Evolutionary conservation across 495 filamentous ascomycete species (phyloP).

Genomic region (Wilcoxina mikolae): DNA sequence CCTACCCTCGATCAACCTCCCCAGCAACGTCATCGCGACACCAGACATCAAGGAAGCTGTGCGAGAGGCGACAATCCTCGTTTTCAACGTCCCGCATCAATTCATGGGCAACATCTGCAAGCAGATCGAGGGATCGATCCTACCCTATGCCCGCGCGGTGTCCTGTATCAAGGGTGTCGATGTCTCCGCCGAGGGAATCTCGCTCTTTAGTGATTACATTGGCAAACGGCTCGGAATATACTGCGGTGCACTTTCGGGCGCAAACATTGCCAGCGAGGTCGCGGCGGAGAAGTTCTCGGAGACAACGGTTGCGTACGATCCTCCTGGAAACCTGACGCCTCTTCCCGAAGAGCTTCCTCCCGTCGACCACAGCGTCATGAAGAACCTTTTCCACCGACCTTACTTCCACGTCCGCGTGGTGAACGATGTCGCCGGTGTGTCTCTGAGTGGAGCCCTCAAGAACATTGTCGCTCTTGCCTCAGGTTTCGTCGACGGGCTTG

Average conservation of each 20-base stretch:
- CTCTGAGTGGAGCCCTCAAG: constrained; percentile 88
- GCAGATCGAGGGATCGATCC: constrained; percentile 70
- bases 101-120: constrained; percentile 83
- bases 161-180: constrained; percentile 98
- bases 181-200: constrained; percentile 65
- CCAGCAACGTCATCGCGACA: constrained; percentile 74
- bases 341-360: constrained; percentile 68
- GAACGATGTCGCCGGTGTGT: constrained; percentile 85
- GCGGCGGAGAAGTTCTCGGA: constrained; percentile 91
- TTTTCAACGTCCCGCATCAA: constrained; percentile 97
- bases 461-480: constrained; percentile 93
- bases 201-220: constrained; percentile 89
- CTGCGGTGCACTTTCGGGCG: constrained; percentile 87
- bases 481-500: constrained; percentile 86
- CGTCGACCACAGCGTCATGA: constrained; percentile 62
- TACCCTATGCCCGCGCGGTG: constrained; percentile 83
- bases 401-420: constrained; percentile 96
- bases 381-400: constrained; percentile 80
- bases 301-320: constrained; percentile 92
- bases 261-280: constrained; percentile 93
- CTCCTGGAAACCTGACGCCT: constrained; percentile 50
- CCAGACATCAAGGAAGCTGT: constrained; percentile 72
- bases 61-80: constrained; percentile 64
- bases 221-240: constrained; percentile 83
- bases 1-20: constrained; percentile 71